A percentile compares a stretch with the other conserved stretches of the same genome.
Evolutionary conservation across 1,284 basidiomycete genomes (phyloP).

Genomic region (Entoloma clypeatum): DNA sequence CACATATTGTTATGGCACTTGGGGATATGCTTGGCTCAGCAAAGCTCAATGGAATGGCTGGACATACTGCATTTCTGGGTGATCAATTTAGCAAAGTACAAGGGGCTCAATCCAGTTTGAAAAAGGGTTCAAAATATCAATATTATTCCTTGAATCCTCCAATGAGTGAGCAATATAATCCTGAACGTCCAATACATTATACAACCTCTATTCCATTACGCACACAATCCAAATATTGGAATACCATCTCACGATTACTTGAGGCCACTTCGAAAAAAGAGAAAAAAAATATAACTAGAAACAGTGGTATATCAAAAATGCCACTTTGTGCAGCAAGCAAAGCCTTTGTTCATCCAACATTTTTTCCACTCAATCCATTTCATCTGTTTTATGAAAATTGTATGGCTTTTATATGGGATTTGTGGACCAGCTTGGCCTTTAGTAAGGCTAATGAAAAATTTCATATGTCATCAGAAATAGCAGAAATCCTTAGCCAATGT

Average conservation of each 20-base stretch:
- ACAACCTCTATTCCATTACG: conserved; percentile 21
- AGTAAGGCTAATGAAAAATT: conserved; percentile 16
- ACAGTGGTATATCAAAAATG: conserved; percentile 23
- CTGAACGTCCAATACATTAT: conserved; percentile 17
- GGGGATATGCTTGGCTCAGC: conserved; percentile 33
- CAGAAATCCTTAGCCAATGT: conserved; percentile 17
- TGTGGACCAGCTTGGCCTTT: no score
- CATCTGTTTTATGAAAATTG: conserved; percentile 31
- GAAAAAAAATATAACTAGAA: conserved; percentile 18
- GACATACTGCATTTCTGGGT: conserved; percentile 26
- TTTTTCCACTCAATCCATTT: conserved; percentile 29
- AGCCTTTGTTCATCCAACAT: conserved; percentile 27
- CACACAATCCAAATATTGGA: conserved; percentile 22
- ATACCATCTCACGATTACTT: conserved; percentile 17
- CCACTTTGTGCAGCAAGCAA: conserved; percentile 25
- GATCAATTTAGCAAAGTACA: conserved; percentile 25
- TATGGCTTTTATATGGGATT: conserved; percentile 24
- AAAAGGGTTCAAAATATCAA: conserved; percentile 21
- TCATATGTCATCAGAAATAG: no score
- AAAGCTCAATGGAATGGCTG: conserved; percentile 30
- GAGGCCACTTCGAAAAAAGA: conserved; percentile 11
- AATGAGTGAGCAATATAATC: conserved; percentile 20
- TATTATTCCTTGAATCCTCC: conserved; percentile 25
- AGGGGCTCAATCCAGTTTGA: conserved; percentile 20
- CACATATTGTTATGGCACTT: conserved; percentile 20